phyloP scores from a whole-genome alignment of 441 rosid species.

The Croton laevigatus region DNA sequence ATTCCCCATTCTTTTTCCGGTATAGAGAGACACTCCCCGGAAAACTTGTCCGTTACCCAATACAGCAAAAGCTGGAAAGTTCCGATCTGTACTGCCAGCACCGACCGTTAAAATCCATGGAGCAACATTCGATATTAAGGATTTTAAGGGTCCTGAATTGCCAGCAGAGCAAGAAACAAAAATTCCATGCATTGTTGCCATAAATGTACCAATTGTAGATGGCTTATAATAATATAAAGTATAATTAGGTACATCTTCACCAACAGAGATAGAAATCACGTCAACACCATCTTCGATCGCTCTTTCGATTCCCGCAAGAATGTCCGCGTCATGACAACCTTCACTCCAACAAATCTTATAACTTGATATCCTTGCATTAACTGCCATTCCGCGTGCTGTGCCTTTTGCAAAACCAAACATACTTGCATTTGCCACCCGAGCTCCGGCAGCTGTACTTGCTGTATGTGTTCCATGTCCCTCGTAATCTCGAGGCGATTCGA shows the following conservation, averaged over 20 bases:
- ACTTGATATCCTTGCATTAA: not conserved
- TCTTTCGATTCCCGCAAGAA: not conserved
- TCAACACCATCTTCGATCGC: conserved; percentile 12
- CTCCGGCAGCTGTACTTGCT: not conserved
- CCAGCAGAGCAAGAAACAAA: conserved; percentile 81
- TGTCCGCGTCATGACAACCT: not conserved
- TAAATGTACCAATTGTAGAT: conserved; percentile 61
- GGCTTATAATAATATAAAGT: conserved; percentile 28
- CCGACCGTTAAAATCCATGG: conserved; percentile 94
- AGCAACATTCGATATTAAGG: conserved; percentile 60
- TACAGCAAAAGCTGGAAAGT: conserved; percentile 65
- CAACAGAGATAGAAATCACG: conserved; percentile 1
- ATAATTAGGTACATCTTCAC: accelerated
- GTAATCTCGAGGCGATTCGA: not conserved
- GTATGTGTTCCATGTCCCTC: conserved; percentile 4
- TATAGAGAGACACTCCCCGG: conserved; percentile 60
- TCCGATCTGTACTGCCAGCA: conserved; percentile 74
- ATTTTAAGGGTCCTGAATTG: conserved; percentile 59
- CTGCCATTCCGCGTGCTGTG: not conserved
- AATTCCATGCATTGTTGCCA: conserved; percentile 69
- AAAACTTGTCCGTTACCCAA: conserved; percentile 46
- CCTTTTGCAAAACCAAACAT: not conserved
- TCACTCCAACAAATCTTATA: conserved; percentile 1
- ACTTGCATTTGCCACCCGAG: not conserved
- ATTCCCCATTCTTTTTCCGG: conserved; percentile 56